phyloP scores from a whole-genome alignment of 2,329 filamentous ascomycete species.

The Colletotrichum cordylinicola region DNA sequence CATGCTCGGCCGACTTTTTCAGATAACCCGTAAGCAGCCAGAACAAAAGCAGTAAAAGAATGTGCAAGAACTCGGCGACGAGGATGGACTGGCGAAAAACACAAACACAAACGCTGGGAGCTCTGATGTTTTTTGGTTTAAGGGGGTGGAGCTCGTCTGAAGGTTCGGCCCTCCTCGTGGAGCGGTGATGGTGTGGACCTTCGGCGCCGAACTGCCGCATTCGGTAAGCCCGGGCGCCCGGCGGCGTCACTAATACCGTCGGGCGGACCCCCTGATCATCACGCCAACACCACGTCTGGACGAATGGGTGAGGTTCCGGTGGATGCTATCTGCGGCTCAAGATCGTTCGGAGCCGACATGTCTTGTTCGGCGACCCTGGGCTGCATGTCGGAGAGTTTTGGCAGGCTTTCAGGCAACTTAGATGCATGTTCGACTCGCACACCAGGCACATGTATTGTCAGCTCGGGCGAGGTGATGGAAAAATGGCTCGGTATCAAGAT shows the following conservation, averaged over 20 bases:
- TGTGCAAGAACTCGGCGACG: not conserved
- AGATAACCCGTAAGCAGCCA: not conserved
- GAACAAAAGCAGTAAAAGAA: not conserved
- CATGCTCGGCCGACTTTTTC: not conserved
- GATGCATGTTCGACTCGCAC: not conserved
- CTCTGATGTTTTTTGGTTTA: not conserved
- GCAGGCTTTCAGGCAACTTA: not conserved
- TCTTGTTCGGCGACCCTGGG: not conserved
- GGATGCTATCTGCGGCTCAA: not conserved
- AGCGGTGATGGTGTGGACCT: not conserved
- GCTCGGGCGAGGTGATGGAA: not conserved
- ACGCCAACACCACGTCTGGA: not conserved
- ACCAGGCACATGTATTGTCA: not conserved
- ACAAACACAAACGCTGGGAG: not conserved
- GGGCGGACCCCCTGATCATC: not conserved
- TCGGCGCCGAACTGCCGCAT: slow-evolving; percentile 9
- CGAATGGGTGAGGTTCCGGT: not conserved
- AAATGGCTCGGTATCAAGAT: not conserved
- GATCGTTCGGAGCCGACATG: not conserved
- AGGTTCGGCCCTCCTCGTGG: not conserved
- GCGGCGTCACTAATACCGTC: not conserved
- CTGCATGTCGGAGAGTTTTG: not conserved
- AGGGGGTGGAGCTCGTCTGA: not conserved
- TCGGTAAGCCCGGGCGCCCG: not conserved
- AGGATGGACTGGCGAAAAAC: not conserved